phyloP scores from a whole-genome alignment of 2,329 filamentous ascomycete genomes.

The Xylaria digitata region DNA sequence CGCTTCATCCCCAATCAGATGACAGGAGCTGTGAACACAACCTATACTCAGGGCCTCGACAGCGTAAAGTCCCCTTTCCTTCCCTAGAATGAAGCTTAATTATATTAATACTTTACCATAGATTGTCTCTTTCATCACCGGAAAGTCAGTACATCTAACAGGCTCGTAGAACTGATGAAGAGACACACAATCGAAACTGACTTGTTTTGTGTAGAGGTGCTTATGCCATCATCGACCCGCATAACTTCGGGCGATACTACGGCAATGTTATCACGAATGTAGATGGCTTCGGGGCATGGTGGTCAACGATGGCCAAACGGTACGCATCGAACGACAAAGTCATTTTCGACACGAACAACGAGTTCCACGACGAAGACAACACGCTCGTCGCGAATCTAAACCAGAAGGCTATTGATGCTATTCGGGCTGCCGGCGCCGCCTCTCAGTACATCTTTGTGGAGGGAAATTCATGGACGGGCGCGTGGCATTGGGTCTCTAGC shows the following conservation, averaged over 20 bases:
- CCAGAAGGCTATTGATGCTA: slow-evolving; percentile 72
- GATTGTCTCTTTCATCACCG: slow-evolving; percentile 46
- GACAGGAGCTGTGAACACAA: slow-evolving; percentile 53
- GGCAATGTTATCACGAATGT: slow-evolving; percentile 64
- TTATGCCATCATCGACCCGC: slow-evolving; percentile 68
- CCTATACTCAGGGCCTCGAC: slow-evolving; percentile 46
- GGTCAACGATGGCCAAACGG: slow-evolving; percentile 64
- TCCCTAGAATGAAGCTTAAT: not conserved
- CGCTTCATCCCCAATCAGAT: slow-evolving; percentile 62
- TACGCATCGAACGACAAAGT: slow-evolving; percentile 67
- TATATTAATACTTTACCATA: slow-evolving; percentile 30
- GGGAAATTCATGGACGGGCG: slow-evolving; percentile 65
- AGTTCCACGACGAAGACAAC: slow-evolving; percentile 73
- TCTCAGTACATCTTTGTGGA: slow-evolving; percentile 67
- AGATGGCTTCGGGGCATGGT: slow-evolving; percentile 66
- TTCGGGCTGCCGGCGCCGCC: slow-evolving; percentile 68
- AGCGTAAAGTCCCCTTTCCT: slow-evolving; percentile 35
- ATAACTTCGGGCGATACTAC: slow-evolving; percentile 71
- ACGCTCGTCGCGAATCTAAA: slow-evolving; percentile 68
- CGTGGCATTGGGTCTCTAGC: slow-evolving; percentile 54
- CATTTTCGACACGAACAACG: slow-evolving; percentile 75
- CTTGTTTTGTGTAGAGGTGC: slow-evolving; percentile 52
- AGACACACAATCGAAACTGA: slow-evolving; percentile 10
- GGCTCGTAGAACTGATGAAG: not conserved
- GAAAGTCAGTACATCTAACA: slow-evolving; percentile 29